Base-by-base conservation (phyloP, 805 yeast genomes). In the Candida boleticola region DNA sequence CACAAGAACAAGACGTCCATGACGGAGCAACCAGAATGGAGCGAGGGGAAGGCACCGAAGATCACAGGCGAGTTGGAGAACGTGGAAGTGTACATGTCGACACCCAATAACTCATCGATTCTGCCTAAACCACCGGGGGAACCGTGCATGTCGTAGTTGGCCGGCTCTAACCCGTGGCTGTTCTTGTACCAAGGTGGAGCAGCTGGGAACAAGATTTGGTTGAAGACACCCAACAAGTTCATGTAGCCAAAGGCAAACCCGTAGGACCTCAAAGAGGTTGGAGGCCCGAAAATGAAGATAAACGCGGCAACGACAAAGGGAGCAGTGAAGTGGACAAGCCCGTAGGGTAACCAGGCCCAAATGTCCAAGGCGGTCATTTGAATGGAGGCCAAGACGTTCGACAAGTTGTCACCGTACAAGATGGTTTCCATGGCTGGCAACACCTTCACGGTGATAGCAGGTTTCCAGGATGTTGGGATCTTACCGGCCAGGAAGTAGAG, bases 171-270 rank as follows among this genome's bases (percentile, higher is more conserved):
- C 1, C 96, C 97, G 58, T 92, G 83, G 37, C 83, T 62, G 45
- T 80, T 80, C 55, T 87, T 85, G 61, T 92, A 92, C 99, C 99
- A 92, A 16, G 99, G 99, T 11, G 99, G 95, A 41, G 98, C 97
- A 38, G 93, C 87, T 4, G 99, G 96, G 60, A 88, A 89, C 4
- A 82, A 48, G 50, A 89, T 75, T 66, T 93, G 98, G 42, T 79
- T 77, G 27, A 85, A 55, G 25, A 92, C 97, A 34, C 97, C 98
- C 39, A 80, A 61, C 49, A 90, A 63, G 64, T 92, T 93, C 92
- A 89, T 85, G 69, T 85, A 89, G 10, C 99, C 99, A 67, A 93
- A 90, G 3, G 97, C 89, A 68, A 89, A 87, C 2, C 89, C 96
- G 64, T 83, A 92, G 5, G 87, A 79, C 45, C 95, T 79, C 32